Evolutionary conservation across 2,329 filamentous ascomycete genomes (phyloP).

Genomic region (Fusarium subtropicale): DNA sequence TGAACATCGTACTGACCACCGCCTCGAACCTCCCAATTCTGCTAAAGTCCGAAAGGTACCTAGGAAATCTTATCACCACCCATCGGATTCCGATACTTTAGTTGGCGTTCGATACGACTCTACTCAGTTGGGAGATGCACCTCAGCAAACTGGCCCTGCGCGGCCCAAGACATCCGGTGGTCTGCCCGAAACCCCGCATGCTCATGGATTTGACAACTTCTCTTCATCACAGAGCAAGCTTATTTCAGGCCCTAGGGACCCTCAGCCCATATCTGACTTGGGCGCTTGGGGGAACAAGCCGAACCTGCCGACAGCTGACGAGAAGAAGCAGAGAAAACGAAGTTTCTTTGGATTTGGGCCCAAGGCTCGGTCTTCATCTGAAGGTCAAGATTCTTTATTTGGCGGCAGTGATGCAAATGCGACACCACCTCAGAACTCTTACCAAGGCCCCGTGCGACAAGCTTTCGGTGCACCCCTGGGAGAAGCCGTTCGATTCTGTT

Average conservation of each 20-base stretch:
- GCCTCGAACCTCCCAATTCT: slow-evolving; percentile 40
- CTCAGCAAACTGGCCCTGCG: slow-evolving; percentile 55
- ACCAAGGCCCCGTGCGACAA: slow-evolving; percentile 69
- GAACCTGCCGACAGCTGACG: slow-evolving; percentile 67
- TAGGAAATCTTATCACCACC: slow-evolving; percentile 53
- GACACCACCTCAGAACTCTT: slow-evolving; percentile 57
- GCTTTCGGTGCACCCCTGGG: slow-evolving; percentile 88
- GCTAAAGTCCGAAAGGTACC: slow-evolving; percentile 50
- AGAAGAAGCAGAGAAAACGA: slow-evolving; percentile 85
- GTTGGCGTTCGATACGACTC: slow-evolving; percentile 70
- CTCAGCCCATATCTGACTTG: slow-evolving; percentile 83
- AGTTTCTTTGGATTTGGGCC: slow-evolving; percentile 78
- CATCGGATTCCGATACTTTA: slow-evolving; percentile 58
- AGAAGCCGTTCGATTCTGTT: slow-evolving; percentile 86
- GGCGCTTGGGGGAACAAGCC: slow-evolving; percentile 87
- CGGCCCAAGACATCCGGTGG: slow-evolving; percentile 54
- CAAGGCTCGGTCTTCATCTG: slow-evolving; percentile 68
- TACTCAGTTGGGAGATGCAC: slow-evolving; percentile 64
- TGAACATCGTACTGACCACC: slow-evolving; percentile 4
- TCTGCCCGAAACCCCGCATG: slow-evolving; percentile 52
- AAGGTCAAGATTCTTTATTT: slow-evolving; percentile 68
- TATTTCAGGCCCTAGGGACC: slow-evolving; percentile 89
- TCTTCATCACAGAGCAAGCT: slow-evolving; percentile 56
- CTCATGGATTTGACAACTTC: slow-evolving; percentile 51
- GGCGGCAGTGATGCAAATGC: slow-evolving; percentile 61